Evolutionary conservation across 2,329 filamentous ascomycete species (phyloP), one percentile per base, ranked within the genome.

Genomic region (Trichoderma gracile): DNA sequence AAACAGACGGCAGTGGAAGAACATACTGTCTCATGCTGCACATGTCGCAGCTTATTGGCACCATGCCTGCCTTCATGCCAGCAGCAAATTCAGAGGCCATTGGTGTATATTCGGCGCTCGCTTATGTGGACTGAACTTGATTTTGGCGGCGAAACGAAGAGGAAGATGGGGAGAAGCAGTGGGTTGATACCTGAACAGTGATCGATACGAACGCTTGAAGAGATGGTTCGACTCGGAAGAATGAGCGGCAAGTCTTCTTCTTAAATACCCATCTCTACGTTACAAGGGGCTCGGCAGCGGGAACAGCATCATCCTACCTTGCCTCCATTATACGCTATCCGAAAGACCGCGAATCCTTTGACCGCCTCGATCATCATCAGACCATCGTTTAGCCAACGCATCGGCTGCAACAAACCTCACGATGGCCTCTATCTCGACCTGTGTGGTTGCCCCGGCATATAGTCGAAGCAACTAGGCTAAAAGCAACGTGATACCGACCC

Each of bases 21-120:
- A 67, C 66, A 2, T 56, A 68, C 67, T 63, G 62, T 21, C 55
- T 65, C n/a, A 67, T 64, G 40, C 66, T 68, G 57, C 66, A 68
- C 67, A 66, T 68, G n/a, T 67, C 66, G 54, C 67, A 68, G 19
- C 42, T 47, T 27, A 68, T 65, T 9, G 67, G 67, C 4, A 62
- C 52, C 53, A 67, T 19, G 53, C 66, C 66, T 27, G 65, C 19
- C 38, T 62, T 58, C 56, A 68, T 49, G n/a, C 67, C 67, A 21
- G 49, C 55, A 38, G 62, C 65, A 47, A 66, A 66, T 45, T 61
- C 49, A 45, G 61, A 56, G 43, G 61, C 30, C 62, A 66, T 66
- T 40, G 30, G 33, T 63, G 21, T 55, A 10, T 30, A 59, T 42
- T 7, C 23, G 43, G n/a, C 3, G 56, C 27, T 15, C 12, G 30